These are phyloP conservation scores for Aspergillus pseudoglaucus DNA, from an alignment of 2,329 filamentous ascomycete genomes.

Conservation along the genomic window DNA sequence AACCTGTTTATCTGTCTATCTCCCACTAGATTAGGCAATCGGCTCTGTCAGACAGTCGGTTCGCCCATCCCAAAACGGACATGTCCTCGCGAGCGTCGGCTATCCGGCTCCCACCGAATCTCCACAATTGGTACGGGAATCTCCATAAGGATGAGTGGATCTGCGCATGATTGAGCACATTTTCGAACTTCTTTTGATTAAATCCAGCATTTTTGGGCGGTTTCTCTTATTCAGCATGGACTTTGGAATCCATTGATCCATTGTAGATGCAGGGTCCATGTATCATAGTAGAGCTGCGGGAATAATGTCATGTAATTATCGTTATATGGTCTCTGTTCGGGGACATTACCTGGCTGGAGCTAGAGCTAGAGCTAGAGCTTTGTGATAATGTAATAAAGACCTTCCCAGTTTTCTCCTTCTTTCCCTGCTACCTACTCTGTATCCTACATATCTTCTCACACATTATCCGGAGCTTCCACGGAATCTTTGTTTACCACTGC, in stretches of 20 bases:
- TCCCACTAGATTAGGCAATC: no score
- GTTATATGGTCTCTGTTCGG: no score
- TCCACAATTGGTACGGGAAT: not conserved
- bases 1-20: no score
- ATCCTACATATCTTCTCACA: not conserved
- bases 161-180: slow-evolving; percentile 28
- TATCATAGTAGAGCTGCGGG: not conserved
- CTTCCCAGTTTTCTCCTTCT: not conserved
- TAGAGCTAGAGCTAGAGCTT: no score
- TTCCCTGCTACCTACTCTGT: not conserved
- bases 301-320: no score
- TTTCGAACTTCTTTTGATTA: slow-evolving; percentile 11
- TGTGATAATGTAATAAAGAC: not conserved
- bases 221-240: no score
- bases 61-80: no score
- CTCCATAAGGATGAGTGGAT: not conserved
- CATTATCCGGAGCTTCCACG: not conserved
- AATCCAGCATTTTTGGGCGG: not conserved
- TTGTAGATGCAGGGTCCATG: not conserved
- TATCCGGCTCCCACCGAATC: not conserved
- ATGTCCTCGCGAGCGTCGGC: no score
- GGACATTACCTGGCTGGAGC: no score
- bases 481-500: not conserved
- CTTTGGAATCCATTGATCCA: not conserved
- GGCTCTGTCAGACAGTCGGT: no score